Conservation (phyloP, 371 early-diverging fungal genomes). For the Encephalitozoon romaleae region DNA sequence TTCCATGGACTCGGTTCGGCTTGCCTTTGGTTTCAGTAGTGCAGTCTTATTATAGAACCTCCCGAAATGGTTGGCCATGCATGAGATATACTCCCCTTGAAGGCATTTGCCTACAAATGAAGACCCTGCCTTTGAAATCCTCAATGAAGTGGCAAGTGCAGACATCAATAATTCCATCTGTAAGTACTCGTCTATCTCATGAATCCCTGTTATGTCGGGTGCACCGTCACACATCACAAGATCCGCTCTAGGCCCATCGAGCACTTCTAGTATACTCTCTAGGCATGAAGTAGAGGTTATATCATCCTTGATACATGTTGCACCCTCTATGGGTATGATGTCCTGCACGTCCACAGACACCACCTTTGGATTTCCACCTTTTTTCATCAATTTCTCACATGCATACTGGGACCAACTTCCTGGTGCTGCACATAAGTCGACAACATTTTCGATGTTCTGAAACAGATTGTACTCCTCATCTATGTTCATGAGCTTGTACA, state of each 20-base stretch:
- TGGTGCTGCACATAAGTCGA: constrained; percentile 61
- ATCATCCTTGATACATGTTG: constrained; percentile 85
- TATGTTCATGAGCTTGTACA: constrained; percentile 58
- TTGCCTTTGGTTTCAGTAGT: constrained; percentile 82
- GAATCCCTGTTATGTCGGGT: constrained; percentile 92
- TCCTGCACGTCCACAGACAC: constrained; percentile 93
- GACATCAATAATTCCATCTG: constrained; percentile 84
- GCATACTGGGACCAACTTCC: constrained; percentile 59
- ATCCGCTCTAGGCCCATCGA: constrained; percentile 77
- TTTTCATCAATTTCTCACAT: neutral
- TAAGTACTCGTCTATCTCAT: constrained; percentile 95
- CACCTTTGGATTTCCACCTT: constrained; percentile 62
- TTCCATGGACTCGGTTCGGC: constrained; percentile 75
- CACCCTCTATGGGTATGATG: constrained; percentile 87
- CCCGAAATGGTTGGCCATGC: constrained; percentile 77
- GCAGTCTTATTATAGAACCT: constrained; percentile 75
- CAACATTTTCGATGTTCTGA: constrained; percentile 14
- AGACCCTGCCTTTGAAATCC: constrained; percentile 74
- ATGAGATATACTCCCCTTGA: constrained; percentile 76
- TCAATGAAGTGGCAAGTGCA: constrained; percentile 80
- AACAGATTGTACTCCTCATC: constrained; percentile 47
- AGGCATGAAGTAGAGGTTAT: constrained; percentile 87
- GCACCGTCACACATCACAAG: constrained; percentile 93
- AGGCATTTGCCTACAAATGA: constrained; percentile 91
- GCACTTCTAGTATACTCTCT: constrained; percentile 72